A percentile compares a stretch with the other conserved stretches of the same genome.
phyloP scores from a whole-genome alignment of 805 yeast genomes.

The Ogataea paraovalis region DNA sequence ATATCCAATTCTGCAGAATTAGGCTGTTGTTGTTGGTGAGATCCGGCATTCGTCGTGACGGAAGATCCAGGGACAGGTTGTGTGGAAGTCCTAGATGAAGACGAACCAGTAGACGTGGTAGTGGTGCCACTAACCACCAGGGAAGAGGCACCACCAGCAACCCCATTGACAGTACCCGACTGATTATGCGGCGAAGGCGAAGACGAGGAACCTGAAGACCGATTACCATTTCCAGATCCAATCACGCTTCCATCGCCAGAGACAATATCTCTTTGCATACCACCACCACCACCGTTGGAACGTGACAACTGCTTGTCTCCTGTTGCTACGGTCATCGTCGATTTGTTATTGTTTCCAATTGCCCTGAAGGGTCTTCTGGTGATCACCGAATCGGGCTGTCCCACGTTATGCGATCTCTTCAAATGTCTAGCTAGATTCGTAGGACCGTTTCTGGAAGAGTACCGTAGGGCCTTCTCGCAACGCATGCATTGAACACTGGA shows the following conservation, averaged over 20 bases:
- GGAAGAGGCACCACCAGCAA: too few species aligned
- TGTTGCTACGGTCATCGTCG: background rate
- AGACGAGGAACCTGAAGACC: background rate
- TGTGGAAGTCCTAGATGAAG: too few species aligned
- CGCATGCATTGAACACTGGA: constrained; percentile 28
- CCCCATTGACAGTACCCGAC: too few species aligned
- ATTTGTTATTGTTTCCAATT: background rate
- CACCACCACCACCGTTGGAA: too few species aligned
- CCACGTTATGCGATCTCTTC: constrained; percentile 25
- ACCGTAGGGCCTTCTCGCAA: constrained; percentile 27
- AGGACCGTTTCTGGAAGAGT: constrained; percentile 34
- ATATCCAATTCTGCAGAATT: background rate
- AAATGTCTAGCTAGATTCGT: constrained; percentile 33
- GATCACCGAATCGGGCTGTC: constrained; percentile 23
- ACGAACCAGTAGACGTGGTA: too few species aligned
- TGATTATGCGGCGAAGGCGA: too few species aligned
- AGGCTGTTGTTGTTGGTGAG: background rate
- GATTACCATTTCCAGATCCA: background rate
- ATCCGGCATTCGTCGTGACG: background rate
- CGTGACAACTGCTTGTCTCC: too few species aligned
- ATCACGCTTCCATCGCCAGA: background rate
- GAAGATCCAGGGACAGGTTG: too few species aligned
- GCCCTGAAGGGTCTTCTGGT: constrained; percentile 27
- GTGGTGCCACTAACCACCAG: too few species aligned
- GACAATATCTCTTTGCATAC: too few species aligned